Conservation (phyloP, 768 basidiomycete genomes). For the Candolleomyces aberdarensis region DNA sequence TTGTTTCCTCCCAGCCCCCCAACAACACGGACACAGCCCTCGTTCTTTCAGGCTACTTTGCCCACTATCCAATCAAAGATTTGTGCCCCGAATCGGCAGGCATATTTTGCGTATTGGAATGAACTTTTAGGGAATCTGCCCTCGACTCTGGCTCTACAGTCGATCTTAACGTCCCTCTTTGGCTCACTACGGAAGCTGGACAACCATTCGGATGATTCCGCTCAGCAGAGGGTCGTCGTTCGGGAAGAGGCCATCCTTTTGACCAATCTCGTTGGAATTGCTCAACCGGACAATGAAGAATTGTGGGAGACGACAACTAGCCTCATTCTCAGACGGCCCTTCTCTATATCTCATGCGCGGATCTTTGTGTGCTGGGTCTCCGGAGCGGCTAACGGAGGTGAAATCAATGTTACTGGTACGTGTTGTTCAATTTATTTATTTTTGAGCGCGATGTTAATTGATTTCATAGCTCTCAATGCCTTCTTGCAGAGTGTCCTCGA, state of each 20-base stretch:
- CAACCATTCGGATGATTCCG: slow-evolving; percentile 24
- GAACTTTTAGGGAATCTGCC: slow-evolving; percentile 43
- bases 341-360: slow-evolving; percentile 56
- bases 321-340: slow-evolving; percentile 53
- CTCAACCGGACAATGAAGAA: slow-evolving; percentile 40
- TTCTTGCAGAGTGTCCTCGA: slow-evolving; percentile 52
- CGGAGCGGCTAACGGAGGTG: slow-evolving; percentile 26
- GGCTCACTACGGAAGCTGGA: slow-evolving; percentile 38
- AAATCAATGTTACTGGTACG: slow-evolving; percentile 31
- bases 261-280: slow-evolving; percentile 47
- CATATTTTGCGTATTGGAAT: slow-evolving; percentile 52
- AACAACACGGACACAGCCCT: slow-evolving; percentile 56
- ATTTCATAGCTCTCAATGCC: slow-evolving; percentile 38
- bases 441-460: background rate
- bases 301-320: slow-evolving; percentile 49
- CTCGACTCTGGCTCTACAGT: slow-evolving; percentile 51
- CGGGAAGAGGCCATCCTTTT: slow-evolving; percentile 58
- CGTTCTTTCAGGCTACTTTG: slow-evolving; percentile 60
- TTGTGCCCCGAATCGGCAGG: slow-evolving; percentile 22
- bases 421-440: background rate
- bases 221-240: slow-evolving; percentile 37
- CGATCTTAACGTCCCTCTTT: slow-evolving; percentile 59
- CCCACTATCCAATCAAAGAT: slow-evolving; percentile 40
- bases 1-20: slow-evolving; percentile 55
- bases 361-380: slow-evolving; percentile 72